Base-by-base conservation (phyloP, 2,329 filamentous ascomycete species). In the Colletotrichum sidae region DNA sequence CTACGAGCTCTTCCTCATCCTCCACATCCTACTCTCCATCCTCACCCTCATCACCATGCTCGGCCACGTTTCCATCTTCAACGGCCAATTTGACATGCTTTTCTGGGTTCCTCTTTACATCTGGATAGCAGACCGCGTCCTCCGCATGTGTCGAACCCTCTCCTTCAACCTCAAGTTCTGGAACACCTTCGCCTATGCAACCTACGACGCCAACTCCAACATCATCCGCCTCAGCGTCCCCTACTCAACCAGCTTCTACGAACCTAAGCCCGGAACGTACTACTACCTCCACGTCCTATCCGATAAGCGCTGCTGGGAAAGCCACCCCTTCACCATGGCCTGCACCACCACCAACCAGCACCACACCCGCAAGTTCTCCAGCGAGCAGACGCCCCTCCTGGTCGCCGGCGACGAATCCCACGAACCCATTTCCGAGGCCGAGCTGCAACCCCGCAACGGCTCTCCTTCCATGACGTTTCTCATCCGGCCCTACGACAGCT, bases 61-160 rank as follows among this genome's bases (percentile, higher is more conserved):
- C 42, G 81, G 84, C 59, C 77, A 89, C 68, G 75, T 86, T 62
- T 76, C 86, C n/a, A 84, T 87, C 25, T 86, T 86, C 64, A 72
- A 76, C 6, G 80, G 80, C 17, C 74, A 79, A 51, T 87, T 81
- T 62, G 81, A 86, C 56, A 70, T 72, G 8, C 80, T 84, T 17
- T 80, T 86, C 55, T 88, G 83, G 80, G 74, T 81, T 0, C 83
- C 82, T 3, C 73, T 80, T 3, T 72, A 74, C 10, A 77, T 87
- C 35, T 88, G 86, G 86, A 54, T 77, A 0, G 69, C 80, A 1
- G 86, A 88, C 57, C 79, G 86, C 2, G 53, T 81, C 8, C 60
- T 84, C 1, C 81, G 86, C 0, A 62, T 81, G 4, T 56, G 77
- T 0, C 81, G 85, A 1, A 77, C 81, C 17, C 44, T 79, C 5